These are phyloP conservation scores for Cicer chorassanicum DNA, from an alignment of 306 rosid genomes.

Conservation along the genomic window DNA sequence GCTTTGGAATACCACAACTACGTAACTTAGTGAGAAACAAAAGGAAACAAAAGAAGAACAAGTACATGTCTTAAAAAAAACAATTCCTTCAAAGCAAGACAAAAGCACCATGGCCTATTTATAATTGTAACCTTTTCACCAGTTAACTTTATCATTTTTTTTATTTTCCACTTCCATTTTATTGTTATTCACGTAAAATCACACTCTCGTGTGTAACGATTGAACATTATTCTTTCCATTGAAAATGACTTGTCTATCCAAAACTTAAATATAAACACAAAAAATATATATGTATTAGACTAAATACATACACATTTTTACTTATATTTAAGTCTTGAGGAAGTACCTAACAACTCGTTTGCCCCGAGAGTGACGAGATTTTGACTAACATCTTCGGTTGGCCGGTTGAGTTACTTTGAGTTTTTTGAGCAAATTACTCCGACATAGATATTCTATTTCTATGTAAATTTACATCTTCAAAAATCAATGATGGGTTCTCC, in stretches of 20 bases:
- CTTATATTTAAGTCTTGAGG: no score
- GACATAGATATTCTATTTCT: background rate
- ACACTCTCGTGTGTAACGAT: constrained; percentile 32
- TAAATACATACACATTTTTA: no score
- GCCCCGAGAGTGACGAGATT: constrained; percentile 39
- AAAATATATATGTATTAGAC: no score
- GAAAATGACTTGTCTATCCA: background rate
- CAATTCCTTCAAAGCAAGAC: constrained; percentile 20
- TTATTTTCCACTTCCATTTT: constrained; percentile 30
- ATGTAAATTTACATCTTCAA: constrained; percentile 44
- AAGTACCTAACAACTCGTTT: constrained; percentile 53
- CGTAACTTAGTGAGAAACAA: constrained; percentile 37
- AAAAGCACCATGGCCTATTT: constrained; percentile 16
- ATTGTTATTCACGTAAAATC: constrained; percentile 34
- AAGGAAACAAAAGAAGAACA: constrained; percentile 32
- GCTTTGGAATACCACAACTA: constrained; percentile 30
- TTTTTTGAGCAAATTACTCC: constrained; percentile 1
- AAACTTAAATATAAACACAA: no score
- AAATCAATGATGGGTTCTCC: constrained; percentile 98
- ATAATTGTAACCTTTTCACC: background rate
- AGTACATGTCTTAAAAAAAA: background rate
- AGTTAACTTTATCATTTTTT: no score
- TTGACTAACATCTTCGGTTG: constrained; percentile 29
- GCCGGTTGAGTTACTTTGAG: constrained; percentile 46
- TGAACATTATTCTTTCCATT: constrained; percentile 9